phyloP scores from a whole-genome alignment of 75 land plant species.

The Cupressus sempervirens region DNA sequence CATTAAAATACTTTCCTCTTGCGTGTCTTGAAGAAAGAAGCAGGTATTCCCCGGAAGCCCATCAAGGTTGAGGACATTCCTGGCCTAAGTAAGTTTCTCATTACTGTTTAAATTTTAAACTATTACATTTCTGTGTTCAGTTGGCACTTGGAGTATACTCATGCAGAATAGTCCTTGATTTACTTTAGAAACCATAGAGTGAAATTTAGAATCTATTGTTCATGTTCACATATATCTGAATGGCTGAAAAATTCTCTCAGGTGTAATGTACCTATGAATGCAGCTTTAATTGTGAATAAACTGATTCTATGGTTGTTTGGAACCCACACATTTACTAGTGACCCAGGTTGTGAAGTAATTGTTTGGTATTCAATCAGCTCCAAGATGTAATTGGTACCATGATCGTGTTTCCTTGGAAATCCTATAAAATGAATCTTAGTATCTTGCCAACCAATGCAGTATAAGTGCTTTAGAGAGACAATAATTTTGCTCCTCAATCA shows the following conservation, averaged over 20 bases:
- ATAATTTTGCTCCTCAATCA: background rate
- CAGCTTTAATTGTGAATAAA: background rate
- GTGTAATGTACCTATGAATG: background rate
- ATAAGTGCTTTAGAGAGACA: background rate
- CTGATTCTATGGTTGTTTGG: background rate
- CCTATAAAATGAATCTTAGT: background rate
- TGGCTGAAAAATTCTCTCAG: background rate
- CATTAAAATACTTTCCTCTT: background rate
- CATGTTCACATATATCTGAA: background rate
- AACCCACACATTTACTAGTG: background rate
- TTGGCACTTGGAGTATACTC: background rate
- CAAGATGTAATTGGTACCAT: background rate
- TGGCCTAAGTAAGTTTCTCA: conserved; percentile 74
- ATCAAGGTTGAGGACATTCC: conserved; percentile 91
- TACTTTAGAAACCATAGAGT: background rate
- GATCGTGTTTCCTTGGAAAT: background rate
- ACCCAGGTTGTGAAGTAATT: background rate
- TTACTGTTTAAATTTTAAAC: background rate
- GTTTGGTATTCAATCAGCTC: background rate
- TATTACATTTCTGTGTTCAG: background rate
- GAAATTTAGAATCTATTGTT: background rate
- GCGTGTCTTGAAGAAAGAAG: conserved; percentile 72
- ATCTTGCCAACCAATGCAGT: background rate
- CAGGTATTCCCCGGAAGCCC: conserved; percentile 67
- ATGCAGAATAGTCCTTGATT: background rate